These are phyloP conservation scores for Apiotrichum siamense DNA, from an alignment of 1,284 basidiomycete genomes.

Conservation along the genomic window DNA sequence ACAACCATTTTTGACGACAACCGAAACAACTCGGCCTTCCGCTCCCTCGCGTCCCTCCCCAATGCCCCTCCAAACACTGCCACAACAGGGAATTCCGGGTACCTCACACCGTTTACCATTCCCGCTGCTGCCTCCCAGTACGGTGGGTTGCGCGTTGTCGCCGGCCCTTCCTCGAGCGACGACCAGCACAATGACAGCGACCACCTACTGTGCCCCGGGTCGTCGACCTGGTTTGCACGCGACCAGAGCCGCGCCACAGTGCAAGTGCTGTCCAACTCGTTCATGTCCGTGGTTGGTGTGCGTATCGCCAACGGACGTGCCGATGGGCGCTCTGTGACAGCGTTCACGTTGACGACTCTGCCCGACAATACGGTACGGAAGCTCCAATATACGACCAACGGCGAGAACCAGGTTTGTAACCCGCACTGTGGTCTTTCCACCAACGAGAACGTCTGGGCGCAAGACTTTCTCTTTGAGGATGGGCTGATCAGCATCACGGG, in stretches of 20 bases:
- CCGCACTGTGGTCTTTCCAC: slow-evolving; percentile 67
- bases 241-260: slow-evolving; percentile 65
- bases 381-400: slow-evolving; percentile 69
- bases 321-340: slow-evolving; percentile 68
- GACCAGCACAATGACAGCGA: slow-evolving; percentile 63
- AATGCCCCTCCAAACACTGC: slow-evolving; percentile 51
- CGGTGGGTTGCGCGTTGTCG: slow-evolving; percentile 54
- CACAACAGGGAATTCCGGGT: slow-evolving; percentile 79
- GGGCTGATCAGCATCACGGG: slow-evolving; percentile 56
- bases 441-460: slow-evolving; percentile 58
- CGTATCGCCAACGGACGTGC: slow-evolving; percentile 87
- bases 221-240: slow-evolving; percentile 72
- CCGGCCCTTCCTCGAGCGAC: slow-evolving; percentile 62
- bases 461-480: slow-evolving; percentile 65
- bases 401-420: slow-evolving; percentile 66
- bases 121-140: slow-evolving; percentile 50
- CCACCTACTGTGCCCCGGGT: slow-evolving; percentile 73
- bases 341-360: slow-evolving; percentile 77
- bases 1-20: slow-evolving; percentile 61
- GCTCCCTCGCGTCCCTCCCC: slow-evolving; percentile 51
- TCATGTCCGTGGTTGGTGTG: slow-evolving; percentile 58
- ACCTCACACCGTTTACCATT: slow-evolving; percentile 79
- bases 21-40: slow-evolving; percentile 61
- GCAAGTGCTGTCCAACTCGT: slow-evolving; percentile 67
- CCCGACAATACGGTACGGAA: slow-evolving; percentile 79